Evolutionary conservation across 2,329 filamentous ascomycete genomes (phyloP).

Genomic region (Plectosphaerella plurivora): DNA sequence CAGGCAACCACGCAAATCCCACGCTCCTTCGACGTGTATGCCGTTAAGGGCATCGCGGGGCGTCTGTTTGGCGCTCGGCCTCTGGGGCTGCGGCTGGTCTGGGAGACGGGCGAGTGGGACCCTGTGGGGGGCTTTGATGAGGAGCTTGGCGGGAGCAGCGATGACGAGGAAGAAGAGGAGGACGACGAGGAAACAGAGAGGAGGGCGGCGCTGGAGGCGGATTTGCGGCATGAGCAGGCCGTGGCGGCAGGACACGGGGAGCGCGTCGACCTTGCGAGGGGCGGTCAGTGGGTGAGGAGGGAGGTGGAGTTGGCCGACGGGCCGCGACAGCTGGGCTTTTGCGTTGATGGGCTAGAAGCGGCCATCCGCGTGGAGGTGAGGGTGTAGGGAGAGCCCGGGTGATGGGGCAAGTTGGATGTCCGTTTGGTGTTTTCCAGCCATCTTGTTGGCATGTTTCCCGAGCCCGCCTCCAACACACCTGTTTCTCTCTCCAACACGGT

Average conservation of each 20-base stretch:
- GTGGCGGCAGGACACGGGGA: slow-evolving; percentile 7
- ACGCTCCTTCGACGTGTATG: slow-evolving; percentile 74
- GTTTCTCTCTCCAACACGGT: too few species aligned
- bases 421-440: neutral
- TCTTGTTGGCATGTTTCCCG: neutral
- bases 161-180: slow-evolving; percentile 41
- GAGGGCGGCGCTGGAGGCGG: slow-evolving; percentile 1
- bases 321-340: slow-evolving; percentile 77
- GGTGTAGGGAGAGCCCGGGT: too few species aligned
- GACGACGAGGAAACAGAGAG: slow-evolving; percentile 21
- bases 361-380: slow-evolving; percentile 64
- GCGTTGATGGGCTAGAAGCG: slow-evolving; percentile 69
- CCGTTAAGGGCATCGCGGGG: slow-evolving; percentile 72
- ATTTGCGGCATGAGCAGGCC: neutral
- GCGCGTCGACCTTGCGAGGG: slow-evolving; percentile 19
- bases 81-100: slow-evolving; percentile 63
- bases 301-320: slow-evolving; percentile 78
- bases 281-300: slow-evolving; percentile 65
- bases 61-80: slow-evolving; percentile 64
- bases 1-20: slow-evolving; percentile 55
- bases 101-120: slow-evolving; percentile 91
- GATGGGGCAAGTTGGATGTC: too few species aligned
- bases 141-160: slow-evolving; percentile 46
- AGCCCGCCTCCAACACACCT: neutral
- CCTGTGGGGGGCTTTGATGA: slow-evolving; percentile 63